Conservation (phyloP, 768 basidiomycete species). For the Panellus pusillus region DNA sequence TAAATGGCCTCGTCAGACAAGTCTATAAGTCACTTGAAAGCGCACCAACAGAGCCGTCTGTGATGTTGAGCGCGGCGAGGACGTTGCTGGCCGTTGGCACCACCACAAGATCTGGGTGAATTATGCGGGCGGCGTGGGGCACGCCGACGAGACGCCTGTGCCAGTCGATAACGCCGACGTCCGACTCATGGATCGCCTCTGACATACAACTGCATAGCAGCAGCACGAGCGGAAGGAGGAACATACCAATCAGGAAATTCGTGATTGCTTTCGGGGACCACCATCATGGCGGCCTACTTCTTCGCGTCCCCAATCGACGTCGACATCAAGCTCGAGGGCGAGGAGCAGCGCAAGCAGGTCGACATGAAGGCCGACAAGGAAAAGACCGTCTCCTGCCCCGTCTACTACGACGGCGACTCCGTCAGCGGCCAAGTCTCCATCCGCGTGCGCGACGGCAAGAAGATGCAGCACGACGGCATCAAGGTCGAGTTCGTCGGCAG, state of each 20-base stretch:
- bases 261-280: too few species aligned
- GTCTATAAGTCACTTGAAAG: neutral
- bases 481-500: slow-evolving; percentile 97
- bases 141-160: slow-evolving; percentile 75
- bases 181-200: slow-evolving; percentile 64
- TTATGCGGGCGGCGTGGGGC: slow-evolving; percentile 64
- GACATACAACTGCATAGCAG: slow-evolving; percentile 22
- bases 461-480: slow-evolving; percentile 91
- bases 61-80: slow-evolving; percentile 67
- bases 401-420: slow-evolving; percentile 96
- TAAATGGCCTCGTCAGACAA: slow-evolving; percentile 30
- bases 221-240: slow-evolving; percentile 7
- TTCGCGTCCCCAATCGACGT: slow-evolving; percentile 90
- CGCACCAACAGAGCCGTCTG: slow-evolving; percentile 73
- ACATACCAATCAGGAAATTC: neutral
- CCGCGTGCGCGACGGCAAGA: slow-evolving; percentile 93
- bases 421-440: slow-evolving; percentile 84
- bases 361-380: slow-evolving; percentile 92
- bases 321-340: slow-evolving; percentile 84
- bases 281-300: too few species aligned
- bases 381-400: slow-evolving; percentile 78
- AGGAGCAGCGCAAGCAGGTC: slow-evolving; percentile 85
- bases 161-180: slow-evolving; percentile 88
- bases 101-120: slow-evolving; percentile 57
- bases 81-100: slow-evolving; percentile 75